Evolutionary conservation across 2,329 filamentous ascomycete genomes (phyloP), one percentile per base, ranked within the genome.

Genomic region (Incumbomyces delicatus): DNA sequence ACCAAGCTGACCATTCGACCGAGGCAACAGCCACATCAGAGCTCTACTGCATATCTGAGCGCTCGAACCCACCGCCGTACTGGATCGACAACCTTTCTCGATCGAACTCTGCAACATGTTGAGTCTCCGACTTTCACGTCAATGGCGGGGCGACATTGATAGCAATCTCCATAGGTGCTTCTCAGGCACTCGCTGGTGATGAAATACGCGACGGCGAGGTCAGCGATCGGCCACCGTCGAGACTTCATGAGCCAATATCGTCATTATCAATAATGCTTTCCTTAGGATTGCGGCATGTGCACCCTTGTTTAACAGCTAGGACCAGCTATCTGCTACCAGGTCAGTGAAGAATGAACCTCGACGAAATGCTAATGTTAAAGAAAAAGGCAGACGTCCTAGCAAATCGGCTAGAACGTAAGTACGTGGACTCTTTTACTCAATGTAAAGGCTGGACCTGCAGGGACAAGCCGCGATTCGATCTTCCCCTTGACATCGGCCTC

Each of bases 401-500:
- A 2, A 45, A 33, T 33, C 36, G 44, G 22, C 44, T 46, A 4
- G 37, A 46, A 36, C 36, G 37, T 17, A 31, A 31, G 20, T 46
- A 46, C 27, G 37, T 46, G 20, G 37, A 40, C 35, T 40, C 36
- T 12, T 46, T 46, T 30, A 46, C 40, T 17, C 36, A 46, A 27
- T 35, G 40, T 30, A 40, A 41, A 34, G 44, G 44, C 3, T 46
- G 44, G 44, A 45, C 34, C 22, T 45, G 42, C 22, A 45, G 42
- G 18, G 42, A 45, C 22, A 45, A 45, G 20, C 34, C 42, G 20
- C 44, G 44, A 32, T 46, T 46, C 20, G 44, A 35, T 35, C 14
- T 46, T 22, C 36, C 44, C 29, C 37, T 46, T 12, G 44, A 46
- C n/a, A 46, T 46, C 17, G 44, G 44, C 29, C 44, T 46, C 17